A percentile compares a stretch with the other conserved stretches of the same genome.
Evolutionary conservation across 352 stramenopile species (phyloP).

Genomic region (Phytopythium ostracodes): DNA sequence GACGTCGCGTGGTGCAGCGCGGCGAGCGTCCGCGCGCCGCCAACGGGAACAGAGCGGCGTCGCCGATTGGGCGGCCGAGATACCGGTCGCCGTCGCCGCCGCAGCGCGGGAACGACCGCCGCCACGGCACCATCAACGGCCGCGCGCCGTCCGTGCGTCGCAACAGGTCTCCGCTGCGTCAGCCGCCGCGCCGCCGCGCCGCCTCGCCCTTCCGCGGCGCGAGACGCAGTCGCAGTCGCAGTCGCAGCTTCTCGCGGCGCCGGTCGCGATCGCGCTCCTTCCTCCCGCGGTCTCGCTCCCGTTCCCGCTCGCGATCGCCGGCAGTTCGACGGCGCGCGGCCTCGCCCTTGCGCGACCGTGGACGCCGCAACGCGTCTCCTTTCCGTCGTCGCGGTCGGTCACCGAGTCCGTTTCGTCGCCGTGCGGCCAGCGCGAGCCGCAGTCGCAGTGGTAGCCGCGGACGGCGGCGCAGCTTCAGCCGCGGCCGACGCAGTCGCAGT

Average conservation of each 20-base stretch:
- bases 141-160: neutral
- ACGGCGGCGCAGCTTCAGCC: slow-evolving; percentile 20
- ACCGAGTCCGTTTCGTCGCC: slow-evolving; percentile 28
- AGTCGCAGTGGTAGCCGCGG: slow-evolving; percentile 24
- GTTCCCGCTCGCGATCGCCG: slow-evolving; percentile 22
- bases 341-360: slow-evolving; percentile 29
- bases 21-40: neutral
- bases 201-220: slow-evolving; percentile 49
- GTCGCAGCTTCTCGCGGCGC: slow-evolving; percentile 11
- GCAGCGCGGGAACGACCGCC: neutral
- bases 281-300: slow-evolving; percentile 12
- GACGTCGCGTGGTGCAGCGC: slow-evolving; percentile 6
- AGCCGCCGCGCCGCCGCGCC: slow-evolving; percentile 17
- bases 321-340: slow-evolving; percentile 30
- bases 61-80: neutral
- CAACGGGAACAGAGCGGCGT: neutral
- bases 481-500: slow-evolving; percentile 13
- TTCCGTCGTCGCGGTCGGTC: slow-evolving; percentile 23
- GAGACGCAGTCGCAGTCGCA: slow-evolving; percentile 33
- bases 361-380: slow-evolving; percentile 19
- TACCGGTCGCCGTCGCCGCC: slow-evolving; percentile 4
- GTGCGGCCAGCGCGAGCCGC: slow-evolving; percentile 14
- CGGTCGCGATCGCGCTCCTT: slow-evolving; percentile 15
- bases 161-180: slow-evolving; percentile 10
- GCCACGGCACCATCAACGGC: neutral